Evolutionary conservation across 176 grass and related monocot species (phyloP), one percentile per base, ranked within the genome.

Genomic region (Rhynchospora breviuscula): DNA sequence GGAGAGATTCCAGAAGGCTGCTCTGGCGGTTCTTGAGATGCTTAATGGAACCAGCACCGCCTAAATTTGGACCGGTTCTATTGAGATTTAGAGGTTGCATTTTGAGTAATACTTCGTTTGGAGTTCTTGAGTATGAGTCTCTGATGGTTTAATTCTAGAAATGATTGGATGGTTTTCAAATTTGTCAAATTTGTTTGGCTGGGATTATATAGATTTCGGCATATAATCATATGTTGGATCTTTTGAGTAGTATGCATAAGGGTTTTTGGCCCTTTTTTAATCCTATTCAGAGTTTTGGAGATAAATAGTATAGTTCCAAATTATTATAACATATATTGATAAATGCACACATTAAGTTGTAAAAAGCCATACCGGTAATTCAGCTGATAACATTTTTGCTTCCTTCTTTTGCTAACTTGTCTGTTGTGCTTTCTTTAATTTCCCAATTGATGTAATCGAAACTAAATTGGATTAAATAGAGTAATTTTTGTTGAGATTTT

Each of bases 1-100:
- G 81, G 92, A 93, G 35, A 65, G 89, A 77, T 64, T 98, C 59
- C 92, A 98, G 86, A 94, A 91, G 85, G 90, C 91, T 35, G 92
- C 92, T 63, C 15, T 98, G 8, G 87, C 90, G 47, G 92, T 91
- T 10, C 85, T 98, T 65, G 63, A 98, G 62, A 91, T 98, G 56
- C 90, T 97, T 59, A 84, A 69, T 79, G 88, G 85, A 5, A 79
- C 40, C n/a, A 60, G 31, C 44, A 31, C 59, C 72, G 9, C 26
- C 60, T 59, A 10, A 57, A 13, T 52, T 65, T 21, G 62, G 83
- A 67, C 18, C 12, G 52, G 44, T 73, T 73, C 44, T 49, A 1
- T 1, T 23, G 44, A 74, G 70, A 11, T 74, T 22, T 21, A 72
- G 21, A 48, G 19, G 70, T 11, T 9, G 23, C n/a, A 51, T 51